phyloP scores from a whole-genome alignment of 768 basidiomycete species.

The Pisolithus marmoratus region DNA sequence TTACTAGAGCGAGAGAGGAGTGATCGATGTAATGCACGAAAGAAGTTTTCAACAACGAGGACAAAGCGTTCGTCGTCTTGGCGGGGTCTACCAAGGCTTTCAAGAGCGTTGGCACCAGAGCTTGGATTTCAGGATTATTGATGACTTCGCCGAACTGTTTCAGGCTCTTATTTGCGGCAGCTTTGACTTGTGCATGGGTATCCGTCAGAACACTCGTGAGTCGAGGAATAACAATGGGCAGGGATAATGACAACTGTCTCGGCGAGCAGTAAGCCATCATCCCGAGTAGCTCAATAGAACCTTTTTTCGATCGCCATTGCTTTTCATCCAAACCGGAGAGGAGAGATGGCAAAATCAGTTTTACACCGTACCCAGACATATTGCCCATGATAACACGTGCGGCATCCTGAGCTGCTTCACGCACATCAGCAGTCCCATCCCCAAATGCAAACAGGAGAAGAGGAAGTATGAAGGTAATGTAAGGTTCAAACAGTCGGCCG shows the following conservation, averaged over 20 bases:
- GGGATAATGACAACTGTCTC: conserved; percentile 85
- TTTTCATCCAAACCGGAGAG: conserved; percentile 93
- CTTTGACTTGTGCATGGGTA: conserved; percentile 92
- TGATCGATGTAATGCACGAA: conserved; percentile 99
- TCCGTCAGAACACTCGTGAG: conserved; percentile 93
- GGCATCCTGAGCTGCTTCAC: conserved; percentile 90
- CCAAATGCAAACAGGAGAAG: conserved; percentile 82
- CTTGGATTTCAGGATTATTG: conserved; percentile 94
- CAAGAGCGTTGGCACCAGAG: conserved; percentile 80
- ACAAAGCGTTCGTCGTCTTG: conserved; percentile 80
- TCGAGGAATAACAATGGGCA: conserved; percentile 96
- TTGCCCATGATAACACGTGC: conserved; percentile 95
- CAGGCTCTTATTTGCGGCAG: conserved; percentile 88
- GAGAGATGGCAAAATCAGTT: conserved; percentile 89
- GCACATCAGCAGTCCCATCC: conserved; percentile 79
- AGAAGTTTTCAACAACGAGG: conserved; percentile 85
- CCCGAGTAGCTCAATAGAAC: conserved; percentile 92
- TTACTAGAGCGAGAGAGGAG: conserved; percentile 86
- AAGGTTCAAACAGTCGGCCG: conserved; percentile 90
- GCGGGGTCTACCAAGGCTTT: conserved; percentile 94
- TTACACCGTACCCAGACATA: conserved; percentile 92
- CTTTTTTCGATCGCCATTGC: conserved; percentile 97
- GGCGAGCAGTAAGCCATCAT: conserved; percentile 99
- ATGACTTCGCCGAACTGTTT: conserved; percentile 99
- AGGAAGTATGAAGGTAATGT: conserved; percentile 79